phyloP scores from a whole-genome alignment of 257 asterid genomes.

The Lycium ferocissimum region DNA sequence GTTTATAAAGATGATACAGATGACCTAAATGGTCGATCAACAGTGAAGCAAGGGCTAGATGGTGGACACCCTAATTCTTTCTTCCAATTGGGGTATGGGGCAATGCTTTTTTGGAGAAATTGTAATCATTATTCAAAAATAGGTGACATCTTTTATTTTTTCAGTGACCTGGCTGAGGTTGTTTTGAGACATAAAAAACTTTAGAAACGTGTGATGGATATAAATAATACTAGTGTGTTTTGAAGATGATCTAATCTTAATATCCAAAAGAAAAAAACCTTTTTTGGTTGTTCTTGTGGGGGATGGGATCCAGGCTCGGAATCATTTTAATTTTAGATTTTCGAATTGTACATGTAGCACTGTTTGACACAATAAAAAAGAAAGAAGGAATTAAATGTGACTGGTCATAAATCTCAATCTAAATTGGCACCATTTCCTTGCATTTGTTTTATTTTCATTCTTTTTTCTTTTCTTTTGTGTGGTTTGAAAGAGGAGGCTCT shows the following conservation, averaged over 20 bases:
- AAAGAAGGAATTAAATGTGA: no score
- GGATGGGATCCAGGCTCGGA: neutral
- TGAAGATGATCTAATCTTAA: neutral
- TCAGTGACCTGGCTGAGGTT: conserved; percentile 16
- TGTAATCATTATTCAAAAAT: conserved; percentile 2
- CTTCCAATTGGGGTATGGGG: neutral
- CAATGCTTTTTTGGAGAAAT: neutral
- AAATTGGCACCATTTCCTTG: neutral
- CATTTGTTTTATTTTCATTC: no score
- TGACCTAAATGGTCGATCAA: conserved; percentile 10
- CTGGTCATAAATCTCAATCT: neutral
- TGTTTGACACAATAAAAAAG: neutral
- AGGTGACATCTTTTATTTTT: neutral
- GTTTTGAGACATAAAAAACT: neutral
- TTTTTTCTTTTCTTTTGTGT: neutral
- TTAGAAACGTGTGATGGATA: conserved; percentile 25
- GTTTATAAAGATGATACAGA: conserved; percentile 23
- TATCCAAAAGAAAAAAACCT: neutral
- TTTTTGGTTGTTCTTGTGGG: conserved; percentile 9
- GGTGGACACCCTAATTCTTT: conserved; percentile 23
- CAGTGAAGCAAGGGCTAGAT: neutral
- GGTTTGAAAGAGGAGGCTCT: neutral
- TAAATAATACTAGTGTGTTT: conserved; percentile 2
- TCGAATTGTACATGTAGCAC: neutral
- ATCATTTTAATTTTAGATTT: neutral